phyloP scores from a whole-genome alignment of 768 basidiomycete genomes.

The Cystofilobasidium ferigula region DNA sequence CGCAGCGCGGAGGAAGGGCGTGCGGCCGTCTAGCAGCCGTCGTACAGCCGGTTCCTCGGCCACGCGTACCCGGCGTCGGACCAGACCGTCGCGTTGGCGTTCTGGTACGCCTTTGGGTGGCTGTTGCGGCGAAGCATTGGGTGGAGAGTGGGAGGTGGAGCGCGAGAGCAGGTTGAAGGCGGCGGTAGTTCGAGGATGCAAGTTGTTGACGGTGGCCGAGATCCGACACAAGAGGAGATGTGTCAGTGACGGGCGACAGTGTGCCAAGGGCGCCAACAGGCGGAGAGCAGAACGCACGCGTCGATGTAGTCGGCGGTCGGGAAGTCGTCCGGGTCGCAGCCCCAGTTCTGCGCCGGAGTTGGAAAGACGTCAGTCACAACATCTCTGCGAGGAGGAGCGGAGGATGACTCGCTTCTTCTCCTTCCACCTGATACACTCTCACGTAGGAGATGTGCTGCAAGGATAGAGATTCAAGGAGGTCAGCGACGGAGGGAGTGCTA shows the following conservation, averaged over 20 bases:
- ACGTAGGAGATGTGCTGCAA: slow-evolving; percentile 69
- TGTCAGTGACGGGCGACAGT: no score
- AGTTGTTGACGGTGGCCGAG: no score
- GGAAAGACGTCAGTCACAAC: neutral
- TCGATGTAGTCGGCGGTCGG: slow-evolving; percentile 66
- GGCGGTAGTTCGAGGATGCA: no score
- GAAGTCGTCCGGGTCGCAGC: slow-evolving; percentile 36
- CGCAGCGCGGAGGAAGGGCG: neutral
- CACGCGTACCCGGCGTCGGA: slow-evolving; percentile 58
- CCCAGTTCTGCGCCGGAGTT: neutral
- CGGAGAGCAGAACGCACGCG: slow-evolving; percentile 26
- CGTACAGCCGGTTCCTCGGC: slow-evolving; percentile 52
- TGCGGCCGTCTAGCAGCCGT: slow-evolving; percentile 39
- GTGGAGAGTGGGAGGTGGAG: slow-evolving; percentile 6
- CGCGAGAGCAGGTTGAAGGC: slow-evolving; percentile 18
- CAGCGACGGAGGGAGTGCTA: neutral
- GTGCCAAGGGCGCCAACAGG: no score
- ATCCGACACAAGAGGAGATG: no score
- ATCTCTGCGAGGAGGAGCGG: slow-evolving; percentile 48
- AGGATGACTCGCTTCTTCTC: no score
- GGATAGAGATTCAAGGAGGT: neutral
- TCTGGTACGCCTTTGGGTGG: slow-evolving; percentile 31
- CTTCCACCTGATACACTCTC: slow-evolving; percentile 53
- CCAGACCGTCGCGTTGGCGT: slow-evolving; percentile 83
- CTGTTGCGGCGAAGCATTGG: no score